Percentiles rank a stretch among this genome's conserved stretches.
phyloP scores from a whole-genome alignment of 768 basidiomycete genomes.

The Wakefieldia striispora region DNA sequence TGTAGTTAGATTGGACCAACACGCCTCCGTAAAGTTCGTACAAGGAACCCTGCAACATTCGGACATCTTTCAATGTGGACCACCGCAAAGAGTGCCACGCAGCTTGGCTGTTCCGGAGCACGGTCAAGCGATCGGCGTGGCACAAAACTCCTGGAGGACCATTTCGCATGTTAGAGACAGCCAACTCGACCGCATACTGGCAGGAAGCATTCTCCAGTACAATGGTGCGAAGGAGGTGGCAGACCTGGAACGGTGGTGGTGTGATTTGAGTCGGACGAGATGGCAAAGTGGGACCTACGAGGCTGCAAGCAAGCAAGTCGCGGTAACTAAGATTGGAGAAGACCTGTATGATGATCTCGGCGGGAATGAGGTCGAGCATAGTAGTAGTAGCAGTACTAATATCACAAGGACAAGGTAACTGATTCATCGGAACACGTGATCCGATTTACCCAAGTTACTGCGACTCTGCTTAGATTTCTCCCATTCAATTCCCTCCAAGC shows the following conservation, averaged over 20 bases:
- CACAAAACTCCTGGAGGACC: conserved; percentile 31
- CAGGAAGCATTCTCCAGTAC: conserved; percentile 33
- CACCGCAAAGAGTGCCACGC: conserved; percentile 42
- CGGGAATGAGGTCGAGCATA: conserved; percentile 19
- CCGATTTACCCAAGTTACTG: neutral
- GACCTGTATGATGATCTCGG: conserved; percentile 25
- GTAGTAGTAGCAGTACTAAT: too few species aligned
- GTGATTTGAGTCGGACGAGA: neutral
- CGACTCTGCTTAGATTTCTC: neutral
- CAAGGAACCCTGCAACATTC: conserved; percentile 42
- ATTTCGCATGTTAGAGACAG: conserved; percentile 41
- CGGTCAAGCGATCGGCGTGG: conserved; percentile 35
- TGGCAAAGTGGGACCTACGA: conserved; percentile 14
- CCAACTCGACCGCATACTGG: conserved; percentile 46
- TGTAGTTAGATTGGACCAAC: conserved; percentile 39
- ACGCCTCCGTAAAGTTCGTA: conserved; percentile 64
- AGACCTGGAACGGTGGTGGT: conserved; percentile 28
- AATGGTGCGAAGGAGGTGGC: conserved; percentile 27
- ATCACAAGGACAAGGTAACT: too few species aligned
- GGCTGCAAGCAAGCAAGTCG: conserved; percentile 27
- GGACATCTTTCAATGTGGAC: conserved; percentile 31
- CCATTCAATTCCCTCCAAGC: neutral
- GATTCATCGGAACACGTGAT: conserved; percentile 19
- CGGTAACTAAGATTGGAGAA: conserved; percentile 20
- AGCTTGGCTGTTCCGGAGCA: conserved; percentile 37